These are phyloP conservation scores for Sorghum bicolor DNA, from an alignment of 176 grass and related monocot species.

Conservation along the genomic window DNA sequence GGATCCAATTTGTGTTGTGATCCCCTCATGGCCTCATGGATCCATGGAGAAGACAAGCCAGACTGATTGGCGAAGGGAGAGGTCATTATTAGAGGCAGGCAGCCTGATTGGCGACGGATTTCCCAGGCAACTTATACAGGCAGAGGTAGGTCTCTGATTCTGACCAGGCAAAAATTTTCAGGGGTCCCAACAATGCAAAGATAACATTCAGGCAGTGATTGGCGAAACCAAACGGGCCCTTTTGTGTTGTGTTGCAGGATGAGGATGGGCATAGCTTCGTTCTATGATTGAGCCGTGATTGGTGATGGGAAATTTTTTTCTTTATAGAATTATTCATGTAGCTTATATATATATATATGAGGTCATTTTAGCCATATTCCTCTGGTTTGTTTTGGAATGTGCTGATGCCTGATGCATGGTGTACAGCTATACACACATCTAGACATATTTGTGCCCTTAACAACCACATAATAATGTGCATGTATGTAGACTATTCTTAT, in stretches of 20 bases:
- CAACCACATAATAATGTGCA: conserved; percentile 24
- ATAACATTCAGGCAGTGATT: background rate
- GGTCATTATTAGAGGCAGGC: background rate
- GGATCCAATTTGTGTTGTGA: background rate
- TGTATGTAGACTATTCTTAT: background rate
- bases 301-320: conserved; percentile 19
- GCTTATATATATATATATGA: background rate
- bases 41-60: background rate
- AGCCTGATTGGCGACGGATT: background rate
- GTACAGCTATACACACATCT: conserved; percentile 28
- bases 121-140: background rate
- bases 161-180: background rate
- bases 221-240: background rate
- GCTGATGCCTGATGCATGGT: conserved; percentile 14
- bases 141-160: background rate
- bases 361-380: conserved; percentile 1
- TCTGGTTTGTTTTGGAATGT: conserved; percentile 3
- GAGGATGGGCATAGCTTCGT: background rate
- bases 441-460: conserved; percentile 23
- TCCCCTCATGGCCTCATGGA: background rate
- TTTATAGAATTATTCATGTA: conserved; percentile 8
- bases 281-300: conserved; percentile 49
- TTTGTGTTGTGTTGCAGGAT: conserved; percentile 4
- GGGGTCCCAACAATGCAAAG: background rate
- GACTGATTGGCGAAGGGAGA: too few species aligned